phyloP scores from a whole-genome alignment of 1,284 basidiomycete species.

The Papiliotrema fonsecae region DNA sequence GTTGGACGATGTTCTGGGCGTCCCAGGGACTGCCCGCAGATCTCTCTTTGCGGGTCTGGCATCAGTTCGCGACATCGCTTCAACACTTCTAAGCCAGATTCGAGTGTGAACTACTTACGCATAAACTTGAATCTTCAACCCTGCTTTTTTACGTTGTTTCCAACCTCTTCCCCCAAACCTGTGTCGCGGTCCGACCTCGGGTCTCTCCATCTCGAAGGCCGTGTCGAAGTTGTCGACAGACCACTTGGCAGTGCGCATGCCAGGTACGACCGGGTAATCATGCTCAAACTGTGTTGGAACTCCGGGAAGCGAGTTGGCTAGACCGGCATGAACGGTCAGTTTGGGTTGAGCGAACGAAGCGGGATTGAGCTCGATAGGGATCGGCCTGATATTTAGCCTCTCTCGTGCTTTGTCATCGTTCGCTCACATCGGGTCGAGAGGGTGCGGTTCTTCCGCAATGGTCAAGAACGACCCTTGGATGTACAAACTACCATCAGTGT shows the following conservation, averaged over 20 bases:
- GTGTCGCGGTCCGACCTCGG: no score
- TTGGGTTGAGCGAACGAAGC: constrained; percentile 11
- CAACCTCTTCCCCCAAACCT: background rate
- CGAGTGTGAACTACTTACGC: constrained; percentile 5
- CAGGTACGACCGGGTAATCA: no score
- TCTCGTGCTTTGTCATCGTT: background rate
- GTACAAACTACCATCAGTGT: constrained; percentile 16
- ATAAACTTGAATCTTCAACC: constrained; percentile 10
- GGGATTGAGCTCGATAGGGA: constrained; percentile 20
- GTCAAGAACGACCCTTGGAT: constrained; percentile 28
- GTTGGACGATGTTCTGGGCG: background rate
- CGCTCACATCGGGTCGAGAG: constrained; percentile 25
- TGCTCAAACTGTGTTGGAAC: background rate
- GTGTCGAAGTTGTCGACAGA: no score
- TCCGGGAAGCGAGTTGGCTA: constrained; percentile 14
- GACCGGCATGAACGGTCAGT: constrained; percentile 21
- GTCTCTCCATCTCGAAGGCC: no score
- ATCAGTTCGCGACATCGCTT: background rate
- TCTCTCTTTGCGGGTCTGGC: background rate
- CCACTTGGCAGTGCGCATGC: no score
- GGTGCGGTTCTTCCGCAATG: constrained; percentile 25
- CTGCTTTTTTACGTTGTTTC: constrained; percentile 13
- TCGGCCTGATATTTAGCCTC: constrained; percentile 11
- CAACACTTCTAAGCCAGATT: background rate
- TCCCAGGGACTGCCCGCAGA: background rate